Evolutionary conservation across 1,284 basidiomycete genomes (phyloP).

Genomic region (Microstroma glucosiphilum): DNA sequence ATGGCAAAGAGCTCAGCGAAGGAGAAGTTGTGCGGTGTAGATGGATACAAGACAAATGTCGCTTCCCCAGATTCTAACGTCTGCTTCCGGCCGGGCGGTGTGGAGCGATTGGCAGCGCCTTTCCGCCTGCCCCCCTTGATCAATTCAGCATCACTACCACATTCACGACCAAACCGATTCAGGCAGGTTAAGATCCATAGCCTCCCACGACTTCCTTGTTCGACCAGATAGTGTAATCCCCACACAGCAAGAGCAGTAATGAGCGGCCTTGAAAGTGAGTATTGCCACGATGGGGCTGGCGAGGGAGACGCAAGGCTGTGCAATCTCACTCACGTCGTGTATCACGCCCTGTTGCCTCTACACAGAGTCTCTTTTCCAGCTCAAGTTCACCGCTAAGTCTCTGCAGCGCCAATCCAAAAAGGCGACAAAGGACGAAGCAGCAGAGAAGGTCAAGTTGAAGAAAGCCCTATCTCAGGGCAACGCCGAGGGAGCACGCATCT

Average conservation of each 20-base stretch:
- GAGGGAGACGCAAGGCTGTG: not conserved
- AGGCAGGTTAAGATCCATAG: too few relatives aligned
- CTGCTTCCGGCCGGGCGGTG: too few relatives aligned
- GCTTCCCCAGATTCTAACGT: too few relatives aligned
- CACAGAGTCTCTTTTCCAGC: conserved; percentile 47
- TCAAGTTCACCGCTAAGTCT: conserved; percentile 50
- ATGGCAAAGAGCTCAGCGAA: too few relatives aligned
- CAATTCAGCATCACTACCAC: too few relatives aligned
- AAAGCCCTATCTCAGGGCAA: conserved; percentile 88
- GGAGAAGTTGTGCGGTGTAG: too few relatives aligned
- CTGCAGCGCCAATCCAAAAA: conserved; percentile 48
- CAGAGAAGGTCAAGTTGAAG: conserved; percentile 48
- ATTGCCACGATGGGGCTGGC: not conserved
- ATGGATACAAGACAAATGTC: too few relatives aligned
- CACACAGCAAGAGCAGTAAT: conserved; percentile 10
- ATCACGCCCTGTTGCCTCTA: not conserved
- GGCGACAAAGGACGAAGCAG: conserved; percentile 44
- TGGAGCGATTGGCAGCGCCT: too few relatives aligned
- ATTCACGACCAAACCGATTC: too few relatives aligned
- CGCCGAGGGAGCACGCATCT: conserved; percentile 95
- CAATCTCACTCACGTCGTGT: not conserved
- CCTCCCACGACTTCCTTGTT: too few relatives aligned
- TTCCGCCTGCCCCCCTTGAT: too few relatives aligned
- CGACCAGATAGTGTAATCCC: too few relatives aligned
- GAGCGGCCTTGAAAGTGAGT: conserved; percentile 39